Evolutionary conservation across 352 stramenopile genomes (phyloP).

Genomic region (Globisporangium yorkense): DNA sequence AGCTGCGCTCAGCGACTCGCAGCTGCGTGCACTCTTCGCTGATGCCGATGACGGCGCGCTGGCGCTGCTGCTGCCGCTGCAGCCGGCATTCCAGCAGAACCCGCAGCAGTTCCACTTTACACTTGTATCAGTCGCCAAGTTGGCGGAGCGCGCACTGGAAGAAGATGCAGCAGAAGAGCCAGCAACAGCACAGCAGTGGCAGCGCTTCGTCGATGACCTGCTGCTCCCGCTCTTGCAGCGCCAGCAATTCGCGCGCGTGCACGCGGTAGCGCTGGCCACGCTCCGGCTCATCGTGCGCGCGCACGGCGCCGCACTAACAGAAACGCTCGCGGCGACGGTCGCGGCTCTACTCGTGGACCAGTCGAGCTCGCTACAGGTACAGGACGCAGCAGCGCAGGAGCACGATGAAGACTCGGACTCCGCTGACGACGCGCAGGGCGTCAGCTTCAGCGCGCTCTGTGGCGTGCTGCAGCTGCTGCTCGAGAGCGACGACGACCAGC

Average conservation of each 20-base stretch:
- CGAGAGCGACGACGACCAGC: neutral
- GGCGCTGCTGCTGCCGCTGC: constrained; percentile 36
- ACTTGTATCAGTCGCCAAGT: constrained; percentile 21
- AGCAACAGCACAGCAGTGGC: neutral
- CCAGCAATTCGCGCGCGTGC: constrained; percentile 19
- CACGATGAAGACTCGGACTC: constrained; percentile 3
- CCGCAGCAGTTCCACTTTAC: constrained; percentile 30
- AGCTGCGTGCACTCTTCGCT: constrained; percentile 23
- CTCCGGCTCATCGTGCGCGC: constrained; percentile 20
- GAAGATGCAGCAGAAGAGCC: neutral
- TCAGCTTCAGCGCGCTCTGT: constrained; percentile 47
- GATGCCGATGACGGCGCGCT: constrained; percentile 10
- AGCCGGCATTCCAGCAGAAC: constrained; percentile 12
- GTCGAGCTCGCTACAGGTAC: neutral
- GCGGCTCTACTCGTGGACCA: constrained; percentile 8
- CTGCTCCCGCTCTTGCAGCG: constrained; percentile 26
- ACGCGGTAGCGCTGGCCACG: constrained; percentile 21
- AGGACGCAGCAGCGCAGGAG: neutral
- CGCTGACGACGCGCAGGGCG: neutral
- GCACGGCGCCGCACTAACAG: constrained; percentile 5
- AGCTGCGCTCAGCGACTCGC: constrained; percentile 11
- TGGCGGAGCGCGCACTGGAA: constrained; percentile 20
- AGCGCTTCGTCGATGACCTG: constrained; percentile 14
- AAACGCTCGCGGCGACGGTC: constrained; percentile 5
- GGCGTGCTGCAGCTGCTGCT: constrained; percentile 38